These are phyloP conservation scores for Rhizopogon rudus DNA, from an alignment of 768 basidiomycete genomes.

Conservation along the genomic window DNA sequence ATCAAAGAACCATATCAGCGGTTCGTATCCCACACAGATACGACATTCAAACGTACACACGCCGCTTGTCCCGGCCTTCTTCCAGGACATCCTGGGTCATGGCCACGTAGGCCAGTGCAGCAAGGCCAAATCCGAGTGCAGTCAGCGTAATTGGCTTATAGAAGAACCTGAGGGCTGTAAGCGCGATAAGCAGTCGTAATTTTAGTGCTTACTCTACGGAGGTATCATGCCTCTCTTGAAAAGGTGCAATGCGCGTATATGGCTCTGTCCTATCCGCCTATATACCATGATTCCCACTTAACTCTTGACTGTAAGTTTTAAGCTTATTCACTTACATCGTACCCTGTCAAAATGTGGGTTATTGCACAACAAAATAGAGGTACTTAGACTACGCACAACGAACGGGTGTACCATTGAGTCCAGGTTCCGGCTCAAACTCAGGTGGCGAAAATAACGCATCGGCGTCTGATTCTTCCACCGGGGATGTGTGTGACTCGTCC, in stretches of 20 bases:
- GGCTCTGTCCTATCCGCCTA: constrained; percentile 82
- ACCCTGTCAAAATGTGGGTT: constrained; percentile 47
- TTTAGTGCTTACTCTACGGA: constrained; percentile 61
- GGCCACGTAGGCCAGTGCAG: constrained; percentile 74
- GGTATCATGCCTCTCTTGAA: constrained; percentile 80
- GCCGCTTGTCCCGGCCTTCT: constrained; percentile 77
- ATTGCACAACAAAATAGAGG: neutral
- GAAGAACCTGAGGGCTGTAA: constrained; percentile 60
- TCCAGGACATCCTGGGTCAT: constrained; percentile 80
- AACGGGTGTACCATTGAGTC: constrained; percentile 69
- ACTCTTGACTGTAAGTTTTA: constrained; percentile 1
- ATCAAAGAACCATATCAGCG: constrained; percentile 3
- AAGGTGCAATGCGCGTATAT: constrained; percentile 78
- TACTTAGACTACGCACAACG: constrained; percentile 54
- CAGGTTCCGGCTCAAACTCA: constrained; percentile 66
- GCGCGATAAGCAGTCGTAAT: neutral
- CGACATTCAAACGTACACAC: constrained; percentile 50
- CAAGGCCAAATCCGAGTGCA: constrained; percentile 60
- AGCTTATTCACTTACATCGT: constrained; percentile 59
- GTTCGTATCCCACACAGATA: neutral
- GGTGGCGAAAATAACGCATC: constrained; percentile 34
- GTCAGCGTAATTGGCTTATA: constrained; percentile 82
- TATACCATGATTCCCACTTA: constrained; percentile 9
- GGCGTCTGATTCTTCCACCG: constrained; percentile 61
- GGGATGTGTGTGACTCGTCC: constrained; percentile 29